phyloP scores from a whole-genome alignment of 305 asterid species.

The Plantago coronopus region DNA sequence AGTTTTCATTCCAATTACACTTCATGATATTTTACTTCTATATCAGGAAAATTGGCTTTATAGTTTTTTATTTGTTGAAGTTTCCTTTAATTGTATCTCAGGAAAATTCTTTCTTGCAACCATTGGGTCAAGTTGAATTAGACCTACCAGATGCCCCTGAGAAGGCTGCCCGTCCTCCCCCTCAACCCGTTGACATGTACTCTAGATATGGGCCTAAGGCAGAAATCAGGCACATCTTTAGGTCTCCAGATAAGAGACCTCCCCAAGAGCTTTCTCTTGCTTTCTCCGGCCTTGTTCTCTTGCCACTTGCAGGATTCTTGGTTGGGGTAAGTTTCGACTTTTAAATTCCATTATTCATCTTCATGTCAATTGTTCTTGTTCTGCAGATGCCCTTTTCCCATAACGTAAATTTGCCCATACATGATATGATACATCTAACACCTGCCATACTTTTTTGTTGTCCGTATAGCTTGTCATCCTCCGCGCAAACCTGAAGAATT shows the following conservation, averaged over 20 bases:
- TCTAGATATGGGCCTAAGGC: conserved; percentile 86
- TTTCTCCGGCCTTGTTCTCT: conserved; percentile 71
- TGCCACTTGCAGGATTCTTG: conserved; percentile 78
- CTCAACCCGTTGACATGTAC: conserved; percentile 55
- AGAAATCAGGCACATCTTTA: conserved; percentile 80
- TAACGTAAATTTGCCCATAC: conserved; percentile 6
- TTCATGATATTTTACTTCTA: neutral
- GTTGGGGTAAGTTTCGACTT: conserved; percentile 57
- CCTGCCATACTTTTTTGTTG: conserved; percentile 8
- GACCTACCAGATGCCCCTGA: conserved; percentile 93
- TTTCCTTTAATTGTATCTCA: conserved; percentile 33
- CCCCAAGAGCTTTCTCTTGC: conserved; percentile 69
- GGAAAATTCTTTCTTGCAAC: conserved; percentile 90
- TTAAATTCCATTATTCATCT: neutral
- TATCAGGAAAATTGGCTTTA: too few relatives aligned
- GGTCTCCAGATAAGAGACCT: conserved; percentile 86
- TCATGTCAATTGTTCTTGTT: conserved; percentile 10
- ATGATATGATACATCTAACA: conserved; percentile 15
- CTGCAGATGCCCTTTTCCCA: conserved; percentile 4
- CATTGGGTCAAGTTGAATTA: conserved; percentile 67
- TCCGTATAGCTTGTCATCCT: conserved; percentile 57
- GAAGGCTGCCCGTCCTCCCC: conserved; percentile 86
- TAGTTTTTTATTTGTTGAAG: conserved; percentile 21
- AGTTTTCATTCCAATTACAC: neutral
- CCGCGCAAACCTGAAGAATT: conserved; percentile 76